A percentile compares a stretch with the other conserved stretches of the same genome.
Evolutionary conservation across 495 filamentous ascomycete genomes (phyloP).

Genomic region (Penicillium soppii): DNA sequence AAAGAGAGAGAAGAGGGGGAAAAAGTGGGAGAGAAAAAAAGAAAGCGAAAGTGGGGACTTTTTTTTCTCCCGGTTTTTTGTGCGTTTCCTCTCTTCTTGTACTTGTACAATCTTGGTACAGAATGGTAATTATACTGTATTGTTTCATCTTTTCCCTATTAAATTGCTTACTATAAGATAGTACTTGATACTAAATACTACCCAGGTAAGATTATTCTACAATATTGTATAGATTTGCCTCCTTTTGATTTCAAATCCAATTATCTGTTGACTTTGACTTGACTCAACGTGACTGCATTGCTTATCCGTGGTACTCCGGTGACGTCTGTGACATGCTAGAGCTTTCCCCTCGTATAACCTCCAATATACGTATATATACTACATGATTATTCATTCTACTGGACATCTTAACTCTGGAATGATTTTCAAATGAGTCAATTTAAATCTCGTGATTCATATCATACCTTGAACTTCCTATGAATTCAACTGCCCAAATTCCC

Average conservation of each 20-base stretch:
- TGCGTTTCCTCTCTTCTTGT: no score
- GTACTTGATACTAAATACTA: no score
- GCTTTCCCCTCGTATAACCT: neutral
- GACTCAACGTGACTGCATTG: neutral
- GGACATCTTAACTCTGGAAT: no score
- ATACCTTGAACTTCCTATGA: neutral
- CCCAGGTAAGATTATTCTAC: no score
- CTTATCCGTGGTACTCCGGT: conserved; percentile 4
- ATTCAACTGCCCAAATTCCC: neutral
- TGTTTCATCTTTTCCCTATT: no score
- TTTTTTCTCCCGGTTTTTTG: conserved; percentile 30
- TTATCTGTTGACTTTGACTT: neutral
- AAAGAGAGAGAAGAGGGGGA: conserved; percentile 21
- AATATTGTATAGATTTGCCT: neutral
- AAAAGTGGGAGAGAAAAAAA: conserved; percentile 37
- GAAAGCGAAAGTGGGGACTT: conserved; percentile 38
- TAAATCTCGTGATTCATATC: neutral
- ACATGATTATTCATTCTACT: no score
- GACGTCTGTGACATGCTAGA: neutral
- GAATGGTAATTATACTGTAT: neutral
- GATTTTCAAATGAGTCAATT: conserved; percentile 1
- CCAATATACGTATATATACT: no score
- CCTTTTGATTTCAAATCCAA: conserved; percentile 10
- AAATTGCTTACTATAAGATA: no score
- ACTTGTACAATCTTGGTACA: no score